Evolutionary conservation across 306 rosid species (phyloP), one percentile per base, ranked within the genome.

Genomic region (Pachyrhizus erosus): DNA sequence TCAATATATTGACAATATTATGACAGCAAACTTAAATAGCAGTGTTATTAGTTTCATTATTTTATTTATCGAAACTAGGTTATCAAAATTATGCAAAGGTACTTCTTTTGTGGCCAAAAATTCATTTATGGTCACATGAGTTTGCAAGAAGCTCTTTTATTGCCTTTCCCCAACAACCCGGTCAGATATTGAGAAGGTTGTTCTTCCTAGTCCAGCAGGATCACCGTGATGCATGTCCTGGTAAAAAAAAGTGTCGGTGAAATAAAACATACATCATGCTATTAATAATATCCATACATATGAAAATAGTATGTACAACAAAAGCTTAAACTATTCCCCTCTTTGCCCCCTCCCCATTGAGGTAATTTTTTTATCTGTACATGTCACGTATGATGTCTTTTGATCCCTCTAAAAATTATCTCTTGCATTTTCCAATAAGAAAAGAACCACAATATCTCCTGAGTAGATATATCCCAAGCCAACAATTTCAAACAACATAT

Each of bases 221-320:
- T 76, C 77, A 40, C 49, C 18, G 34, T 42, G 75, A 40, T 37
- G 34, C 66, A 45, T 76, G 74, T 40, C 33, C 58, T 13, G 48
- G 9, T 21, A 60, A 58, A 60, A 52, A 24, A 46, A 33, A 48
- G 83, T 72, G 83, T 84, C 80, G 83, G 87, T 78, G 80, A 69
- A 62, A 72, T 37, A 49, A 72, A 71, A 33, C 60, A 52, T 61
- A 37, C 18, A 66, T 13, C 67, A 67, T 49, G 24, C 29, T 42
- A 66, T 51, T 52, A 78, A 67, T 67, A 15, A 21, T 26, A 54
- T 54, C 45, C 29, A 65, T 14, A 46, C 21, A 78, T 4, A 2
- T 69, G 52, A 43, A 75, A 42, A 27, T 77, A 52, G 24, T 77
- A 20, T 20, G 24, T 77, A 20, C 29, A 27, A 29, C 12, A 17